Evolutionary conservation across 345 rosid genomes (phyloP), one percentile per base, ranked within the genome.

Genomic region (Hibiscus mutabilis): DNA sequence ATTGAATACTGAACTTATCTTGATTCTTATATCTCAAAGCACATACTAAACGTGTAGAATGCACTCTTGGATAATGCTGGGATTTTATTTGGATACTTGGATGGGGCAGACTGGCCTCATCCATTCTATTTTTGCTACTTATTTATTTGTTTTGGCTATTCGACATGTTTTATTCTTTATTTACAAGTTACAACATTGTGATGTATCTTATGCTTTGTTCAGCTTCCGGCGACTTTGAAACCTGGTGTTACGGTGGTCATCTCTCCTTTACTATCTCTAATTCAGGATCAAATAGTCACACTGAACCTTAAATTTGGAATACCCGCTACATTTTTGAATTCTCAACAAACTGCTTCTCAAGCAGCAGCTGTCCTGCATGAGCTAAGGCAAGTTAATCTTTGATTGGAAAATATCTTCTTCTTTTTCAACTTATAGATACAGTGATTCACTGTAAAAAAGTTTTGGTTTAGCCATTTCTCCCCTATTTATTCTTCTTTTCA

Each of bases 251-350:
- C 95, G 52, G 86, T 90, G 81, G 96, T 94, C 68, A 75, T 94
- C 74, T 88, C 95, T 76, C 98, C 92, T 52, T 63, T 91, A 24
- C 91, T 90, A 22, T 91, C 96, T 64, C 93, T 91, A 68, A 91
- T 94, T 72, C 97, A 94, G 75, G 98, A 94, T 80, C 98, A 88
- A 81, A 90, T 94, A 75, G 53, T 94, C 76, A 86, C 96, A 0
- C 82, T 82, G 63, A 94, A 85, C 82, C 85, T 86, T 63, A 91
- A 90, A 83, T 90, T 82, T 55, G 89, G 96, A 65, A 85, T 91
- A 83, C 93, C 96, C 22, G 90, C 97, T 11, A 87, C 95, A 22
- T 91, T 91, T 78, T 69, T 94, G 78, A 91, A 90, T 80, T 94
- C 97, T 80, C 97, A 87, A 76, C 98, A 94, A 85, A 84, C 88